A percentile compares a stretch with the other conserved stretches of the same genome.
Conservation (phyloP, 2,329 filamentous ascomycete genomes). For the Ambrosiella beaveri region DNA sequence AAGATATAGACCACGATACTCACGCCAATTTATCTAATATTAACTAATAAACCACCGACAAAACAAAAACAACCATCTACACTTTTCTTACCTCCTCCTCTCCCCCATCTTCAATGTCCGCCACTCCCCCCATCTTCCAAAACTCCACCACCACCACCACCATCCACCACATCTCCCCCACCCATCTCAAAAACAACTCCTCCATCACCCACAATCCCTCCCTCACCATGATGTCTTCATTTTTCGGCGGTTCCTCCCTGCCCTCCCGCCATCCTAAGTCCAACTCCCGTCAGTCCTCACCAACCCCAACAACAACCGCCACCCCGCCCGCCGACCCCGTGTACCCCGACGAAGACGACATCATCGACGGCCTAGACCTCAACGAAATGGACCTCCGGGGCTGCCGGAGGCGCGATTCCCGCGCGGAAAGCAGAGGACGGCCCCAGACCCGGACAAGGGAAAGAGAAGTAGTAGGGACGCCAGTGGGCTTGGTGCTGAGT, state of each 20-base stretch:
- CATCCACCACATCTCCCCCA: not conserved
- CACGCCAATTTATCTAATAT: not conserved
- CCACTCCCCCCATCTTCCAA: conserved; percentile 2
- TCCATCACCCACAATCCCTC: not conserved
- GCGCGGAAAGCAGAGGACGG: no score
- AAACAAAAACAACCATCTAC: not conserved
- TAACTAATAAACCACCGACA: not conserved
- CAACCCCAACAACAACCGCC: not conserved
- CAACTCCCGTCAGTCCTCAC: not conserved
- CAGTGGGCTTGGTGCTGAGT: not conserved
- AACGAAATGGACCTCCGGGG: not conserved
- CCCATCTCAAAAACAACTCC: conserved; percentile 8
- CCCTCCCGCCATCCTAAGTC: conserved; percentile 3
- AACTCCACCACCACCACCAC: conserved; percentile 1
- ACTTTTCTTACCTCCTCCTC: not conserved
- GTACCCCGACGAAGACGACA: conserved; percentile 10
- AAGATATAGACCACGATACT: not conserved
- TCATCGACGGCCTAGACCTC: conserved; percentile 11
- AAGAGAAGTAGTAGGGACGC: no score
- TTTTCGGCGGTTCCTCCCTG: conserved; percentile 5
- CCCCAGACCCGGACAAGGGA: no score
- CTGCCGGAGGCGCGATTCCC: no score
- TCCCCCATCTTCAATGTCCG: not conserved
- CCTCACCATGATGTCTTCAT: conserved; percentile 10
- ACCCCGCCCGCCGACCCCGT: conserved; percentile 3